Evolutionary conservation across 371 early-diverging fungal species (phyloP).

Genomic region (Mucor racemosus): DNA sequence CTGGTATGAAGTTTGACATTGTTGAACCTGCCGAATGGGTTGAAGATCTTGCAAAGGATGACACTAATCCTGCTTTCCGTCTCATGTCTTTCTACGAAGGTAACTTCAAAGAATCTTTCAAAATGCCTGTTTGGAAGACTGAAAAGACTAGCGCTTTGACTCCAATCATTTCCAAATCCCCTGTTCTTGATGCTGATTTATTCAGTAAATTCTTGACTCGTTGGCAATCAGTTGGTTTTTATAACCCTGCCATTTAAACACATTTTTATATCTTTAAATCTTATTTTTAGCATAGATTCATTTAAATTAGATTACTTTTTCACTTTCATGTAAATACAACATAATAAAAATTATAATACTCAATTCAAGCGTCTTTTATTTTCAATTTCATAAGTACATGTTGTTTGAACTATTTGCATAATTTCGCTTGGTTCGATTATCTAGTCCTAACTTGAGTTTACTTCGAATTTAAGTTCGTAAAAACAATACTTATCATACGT

Average conservation of each 20-base stretch:
- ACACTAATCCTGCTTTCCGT: slow-evolving; percentile 36
- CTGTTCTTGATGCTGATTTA: not conserved
- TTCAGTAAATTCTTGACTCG: slow-evolving; percentile 6
- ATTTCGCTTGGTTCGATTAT: too few relatives aligned
- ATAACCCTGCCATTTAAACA: not conserved
- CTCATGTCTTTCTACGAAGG: slow-evolving; percentile 36
- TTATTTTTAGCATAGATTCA: not conserved
- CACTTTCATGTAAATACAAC: too few relatives aligned
- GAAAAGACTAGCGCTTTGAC: not conserved
- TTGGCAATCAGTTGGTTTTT: slow-evolving; percentile 4
- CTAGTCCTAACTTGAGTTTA: too few relatives aligned
- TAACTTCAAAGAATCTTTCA: slow-evolving; percentile 10
- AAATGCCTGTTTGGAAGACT: slow-evolving; percentile 5
- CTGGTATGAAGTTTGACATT: slow-evolving; percentile 38
- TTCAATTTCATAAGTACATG: too few relatives aligned
- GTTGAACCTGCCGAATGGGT: slow-evolving; percentile 37
- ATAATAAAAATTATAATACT: too few relatives aligned
- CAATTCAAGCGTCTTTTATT: too few relatives aligned
- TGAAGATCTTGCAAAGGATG: slow-evolving; percentile 26
- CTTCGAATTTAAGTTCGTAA: too few relatives aligned
- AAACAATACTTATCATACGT: too few relatives aligned
- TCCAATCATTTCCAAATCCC: not conserved
- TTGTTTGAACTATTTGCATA: too few relatives aligned
- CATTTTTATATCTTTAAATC: not conserved
- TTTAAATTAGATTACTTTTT: too few relatives aligned